Base-by-base conservation (phyloP, 1,284 basidiomycete genomes). In the Cystobasidium pallidum region DNA sequence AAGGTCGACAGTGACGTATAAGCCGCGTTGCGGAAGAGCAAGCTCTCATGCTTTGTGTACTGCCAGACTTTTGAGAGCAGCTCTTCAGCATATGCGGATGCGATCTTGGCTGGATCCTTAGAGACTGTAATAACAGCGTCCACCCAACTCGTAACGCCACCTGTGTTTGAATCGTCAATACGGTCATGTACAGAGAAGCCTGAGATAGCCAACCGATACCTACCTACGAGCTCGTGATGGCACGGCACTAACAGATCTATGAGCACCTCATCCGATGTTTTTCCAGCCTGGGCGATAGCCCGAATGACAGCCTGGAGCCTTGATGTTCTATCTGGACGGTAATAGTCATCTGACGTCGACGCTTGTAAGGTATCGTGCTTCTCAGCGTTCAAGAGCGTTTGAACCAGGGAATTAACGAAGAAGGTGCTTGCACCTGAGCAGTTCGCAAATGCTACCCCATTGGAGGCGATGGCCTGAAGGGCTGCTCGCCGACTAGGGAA, bases 1-100 rank as follows among this genome's bases (percentile, higher is more conserved):
- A 95, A 79, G 0, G 91, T 92, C 4, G 87, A 86, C 17, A 90
- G 83, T 3, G 92, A 87, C n/a, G 84, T 84, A 78, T 89, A 90
- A 36, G 88, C 87, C 2, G 92, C 91, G 64, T 82, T 77, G 2
- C 75, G 66, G 55, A 80, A 75, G 3, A 64, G 49, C 13, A 61
- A 34, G 58, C 63, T 75, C 66, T 75, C 80, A 78, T 70, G 51
- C 21, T 30, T 13, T 15, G 26, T 21, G 28, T 34, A 45, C 17
- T 70, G 47, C 51, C 73, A 74, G 13, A 83, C 57, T 0, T 76
- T 55, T 49, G 80, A 79, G 67, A 90, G 75, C 7, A 91, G 79
- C 15, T 79, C 80, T 65, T 88, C 84, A 1, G 87, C 64, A 63
- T 86, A 82, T 21, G 80, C 81, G 13, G 81, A 82, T 17, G 90